Evolutionary conservation across 2,329 filamentous ascomycete genomes (phyloP).

Genomic region (Alternaria tenuissima): DNA sequence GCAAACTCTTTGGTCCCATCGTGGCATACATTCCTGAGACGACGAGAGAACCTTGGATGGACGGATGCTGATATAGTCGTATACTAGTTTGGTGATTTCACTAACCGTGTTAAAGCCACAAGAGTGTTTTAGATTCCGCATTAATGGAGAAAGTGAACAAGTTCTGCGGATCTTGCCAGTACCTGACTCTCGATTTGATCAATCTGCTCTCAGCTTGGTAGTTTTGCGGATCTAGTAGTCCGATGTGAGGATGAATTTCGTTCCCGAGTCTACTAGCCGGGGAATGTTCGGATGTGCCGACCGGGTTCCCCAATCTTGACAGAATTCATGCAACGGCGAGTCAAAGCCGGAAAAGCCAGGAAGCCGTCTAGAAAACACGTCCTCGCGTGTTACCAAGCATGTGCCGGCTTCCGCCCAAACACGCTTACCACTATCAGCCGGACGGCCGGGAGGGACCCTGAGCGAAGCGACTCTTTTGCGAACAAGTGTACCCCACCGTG

Average conservation of each 20-base stretch:
- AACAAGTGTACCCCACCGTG: conserved; percentile 14
- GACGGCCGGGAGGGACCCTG: conserved; percentile 19
- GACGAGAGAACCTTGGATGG: background rate
- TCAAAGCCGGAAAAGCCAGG: background rate
- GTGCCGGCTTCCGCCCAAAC: conserved; percentile 8
- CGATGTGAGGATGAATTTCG: background rate
- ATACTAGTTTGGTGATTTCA: background rate
- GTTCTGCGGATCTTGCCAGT: background rate
- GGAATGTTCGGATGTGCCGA: conserved; percentile 1
- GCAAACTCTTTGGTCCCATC: background rate
- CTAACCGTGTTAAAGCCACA: background rate
- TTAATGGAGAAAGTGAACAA: background rate
- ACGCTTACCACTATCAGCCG: conserved; percentile 19
- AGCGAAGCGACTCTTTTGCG: conserved; percentile 10
- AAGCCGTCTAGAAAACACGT: conserved; percentile 2
- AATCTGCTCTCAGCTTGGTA: background rate
- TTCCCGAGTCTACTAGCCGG: background rate
- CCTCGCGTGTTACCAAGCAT: conserved; percentile 7
- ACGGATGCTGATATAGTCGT: background rate
- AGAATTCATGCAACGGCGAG: conserved; percentile 1
- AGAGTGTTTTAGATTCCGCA: background rate
- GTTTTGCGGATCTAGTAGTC: background rate
- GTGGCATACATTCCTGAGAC: background rate
- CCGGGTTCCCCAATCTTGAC: background rate
- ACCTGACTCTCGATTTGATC: background rate